Percentiles rank a stretch among this genome's conserved stretches.
Evolutionary conservation across 768 basidiomycete species (phyloP).

Genomic region (Termitomyces sp.): DNA sequence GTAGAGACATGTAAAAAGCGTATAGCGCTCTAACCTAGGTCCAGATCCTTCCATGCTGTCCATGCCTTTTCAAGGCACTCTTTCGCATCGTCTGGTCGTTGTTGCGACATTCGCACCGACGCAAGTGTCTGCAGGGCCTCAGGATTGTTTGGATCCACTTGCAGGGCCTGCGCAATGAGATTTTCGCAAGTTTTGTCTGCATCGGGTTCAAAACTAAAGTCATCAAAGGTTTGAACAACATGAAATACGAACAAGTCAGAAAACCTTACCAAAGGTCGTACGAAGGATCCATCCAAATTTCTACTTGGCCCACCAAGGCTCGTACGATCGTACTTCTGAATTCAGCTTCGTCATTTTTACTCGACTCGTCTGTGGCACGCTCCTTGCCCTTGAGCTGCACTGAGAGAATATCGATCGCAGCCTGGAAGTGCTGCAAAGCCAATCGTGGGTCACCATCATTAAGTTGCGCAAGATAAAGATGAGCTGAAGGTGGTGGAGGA

Average conservation of each 20-base stretch:
- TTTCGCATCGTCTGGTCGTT: conserved; percentile 79
- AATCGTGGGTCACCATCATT: conserved; percentile 70
- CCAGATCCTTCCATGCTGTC: conserved; percentile 66
- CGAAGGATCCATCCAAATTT: conserved; percentile 93
- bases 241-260: neutral
- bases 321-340: conserved; percentile 66
- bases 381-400: conserved; percentile 75
- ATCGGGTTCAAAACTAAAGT: conserved; percentile 67
- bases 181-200: conserved; percentile 82
- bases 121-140: conserved; percentile 81
- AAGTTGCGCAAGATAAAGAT: conserved; percentile 88
- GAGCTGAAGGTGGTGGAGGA: conserved; percentile 70
- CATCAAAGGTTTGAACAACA: neutral
- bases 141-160: conserved; percentile 67
- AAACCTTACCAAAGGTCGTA: conserved; percentile 77
- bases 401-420: conserved; percentile 70
- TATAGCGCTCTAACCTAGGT: conserved; percentile 30
- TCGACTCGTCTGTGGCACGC: conserved; percentile 36
- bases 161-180: conserved; percentile 67
- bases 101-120: conserved; percentile 86
- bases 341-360: conserved; percentile 51
- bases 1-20: neutral
- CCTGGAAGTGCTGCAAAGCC: conserved; percentile 73
- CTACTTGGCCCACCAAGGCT: conserved; percentile 84
- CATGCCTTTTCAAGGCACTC: conserved; percentile 64